Evolutionary conservation across 768 basidiomycete genomes (phyloP).

Genomic region (Multifurca ochricompacta): DNA sequence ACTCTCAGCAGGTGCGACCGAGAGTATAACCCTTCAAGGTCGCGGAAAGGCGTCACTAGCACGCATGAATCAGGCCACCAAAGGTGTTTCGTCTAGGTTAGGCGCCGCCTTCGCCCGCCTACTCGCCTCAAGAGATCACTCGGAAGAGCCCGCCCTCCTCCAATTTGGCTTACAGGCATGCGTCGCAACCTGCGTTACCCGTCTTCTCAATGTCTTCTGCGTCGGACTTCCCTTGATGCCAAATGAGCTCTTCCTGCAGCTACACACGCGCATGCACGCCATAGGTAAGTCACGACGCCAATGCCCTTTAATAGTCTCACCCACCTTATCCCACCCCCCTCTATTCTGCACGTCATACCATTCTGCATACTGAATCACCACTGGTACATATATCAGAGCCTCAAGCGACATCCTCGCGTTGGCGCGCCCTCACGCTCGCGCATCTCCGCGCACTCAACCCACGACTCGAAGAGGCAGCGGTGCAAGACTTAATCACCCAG

Average conservation of each 20-base stretch:
- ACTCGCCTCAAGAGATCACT: constrained; percentile 55
- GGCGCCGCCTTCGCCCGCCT: constrained; percentile 55
- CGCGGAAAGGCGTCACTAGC: constrained; percentile 33
- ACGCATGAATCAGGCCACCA: constrained; percentile 43
- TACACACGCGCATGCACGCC: constrained; percentile 51
- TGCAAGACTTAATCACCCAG: constrained; percentile 66
- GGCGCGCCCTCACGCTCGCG: constrained; percentile 65
- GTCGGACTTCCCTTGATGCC: constrained; percentile 66
- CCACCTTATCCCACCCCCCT: constrained; percentile 23
- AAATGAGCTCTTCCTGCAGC: constrained; percentile 54
- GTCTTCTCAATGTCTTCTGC: constrained; percentile 63
- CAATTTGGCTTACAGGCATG: constrained; percentile 71
- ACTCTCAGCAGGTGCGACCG: constrained; percentile 67
- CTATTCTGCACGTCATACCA: constrained; percentile 18
- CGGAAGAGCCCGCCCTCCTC: constrained; percentile 68
- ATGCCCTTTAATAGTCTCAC: background rate
- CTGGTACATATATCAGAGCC: constrained; percentile 40
- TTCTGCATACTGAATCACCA: constrained; percentile 7
- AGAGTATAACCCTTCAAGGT: constrained; percentile 49
- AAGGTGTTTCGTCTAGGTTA: constrained; percentile 55
- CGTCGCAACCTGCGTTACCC: constrained; percentile 55
- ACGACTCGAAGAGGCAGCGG: constrained; percentile 53
- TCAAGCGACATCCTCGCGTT: constrained; percentile 70
- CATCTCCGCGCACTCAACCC: constrained; percentile 64
- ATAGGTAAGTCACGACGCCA: constrained; percentile 35